Evolutionary conservation across 2,329 filamentous ascomycete genomes (phyloP), one percentile per base, ranked within the genome.

Genomic region (Pezicula rhizophila): DNA sequence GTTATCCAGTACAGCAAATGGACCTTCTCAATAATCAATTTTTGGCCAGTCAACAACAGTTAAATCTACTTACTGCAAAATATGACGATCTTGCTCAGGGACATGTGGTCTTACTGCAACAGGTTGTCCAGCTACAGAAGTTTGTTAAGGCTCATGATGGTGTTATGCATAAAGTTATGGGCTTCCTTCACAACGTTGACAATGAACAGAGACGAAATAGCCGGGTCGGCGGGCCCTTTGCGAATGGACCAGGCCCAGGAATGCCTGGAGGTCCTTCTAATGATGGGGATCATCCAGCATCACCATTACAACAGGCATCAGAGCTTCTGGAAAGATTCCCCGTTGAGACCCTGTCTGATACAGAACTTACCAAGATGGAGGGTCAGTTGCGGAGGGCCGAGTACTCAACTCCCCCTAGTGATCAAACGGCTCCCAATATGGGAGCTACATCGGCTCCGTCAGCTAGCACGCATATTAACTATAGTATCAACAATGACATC

Each of bases 31-130:
- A 89, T 66, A 87, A 89, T 60, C 90, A 95, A 59, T 74, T 96
- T 45, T 82, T 89, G 46, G 92, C 91, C 8, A 95, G 91, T 5
- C 89, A 96, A 62, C 89, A 95, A 63, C 92, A 97, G 67, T 81
- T 97, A 37, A 89, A 96, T 64, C 81, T 87, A 50, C 73, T 97
- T 37, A 88, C 93, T 60, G 88, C 92, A 59, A 80, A 89, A 55
- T 93, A 90, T 65, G 83, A 85, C 52, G 89, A 95, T 60, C 78
- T 96, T 46, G 70, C 76, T 12, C 76, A 81, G 56, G 77, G 78
- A 10, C 84, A 85, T 62, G 75, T 78, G 56, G 69, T 81, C 15
- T 74, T 85, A 42, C 72, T 83, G 35, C 79, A 80, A 52, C 80
- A 85, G 61, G 76, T 84, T 17, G 59, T 82, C 53, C 73, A 74